Evolutionary conservation across 371 early-diverging fungal genomes (phyloP).

Genomic region (Syncephalastrum racemosum): DNA sequence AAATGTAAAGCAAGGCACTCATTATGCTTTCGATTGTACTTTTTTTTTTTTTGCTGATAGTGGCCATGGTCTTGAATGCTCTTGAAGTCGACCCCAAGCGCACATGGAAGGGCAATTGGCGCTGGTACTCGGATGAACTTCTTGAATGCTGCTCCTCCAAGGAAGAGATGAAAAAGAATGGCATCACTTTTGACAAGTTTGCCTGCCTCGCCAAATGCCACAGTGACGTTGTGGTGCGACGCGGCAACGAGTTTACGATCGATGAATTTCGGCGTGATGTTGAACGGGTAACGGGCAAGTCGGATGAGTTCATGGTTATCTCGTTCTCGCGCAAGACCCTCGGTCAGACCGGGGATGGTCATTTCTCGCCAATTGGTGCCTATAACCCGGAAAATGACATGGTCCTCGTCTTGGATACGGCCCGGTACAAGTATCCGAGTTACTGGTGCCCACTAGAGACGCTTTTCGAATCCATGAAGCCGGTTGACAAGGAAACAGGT

Average conservation of each 20-base stretch:
- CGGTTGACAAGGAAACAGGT: conserved; percentile 79
- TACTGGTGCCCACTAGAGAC: conserved; percentile 72
- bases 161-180: conserved; percentile 77
- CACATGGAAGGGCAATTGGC: conserved; percentile 92
- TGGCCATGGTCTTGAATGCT: conserved; percentile 92
- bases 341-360: conserved; percentile 92
- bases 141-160: conserved; percentile 82
- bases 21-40: conserved; percentile 66
- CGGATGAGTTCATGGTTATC: conserved; percentile 84
- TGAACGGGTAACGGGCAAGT: conserved; percentile 59
- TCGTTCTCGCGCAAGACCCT: conserved; percentile 79
- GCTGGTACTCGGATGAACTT: conserved; percentile 82
- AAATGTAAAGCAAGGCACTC: conserved; percentile 19
- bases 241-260: conserved; percentile 61
- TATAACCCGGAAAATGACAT: conserved; percentile 64
- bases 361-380: conserved; percentile 76
- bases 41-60: conserved; percentile 31
- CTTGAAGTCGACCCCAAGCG: conserved; percentile 87
- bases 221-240: conserved; percentile 74
- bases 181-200: conserved; percentile 89
- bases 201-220: conserved; percentile 86
- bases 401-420: conserved; percentile 84
- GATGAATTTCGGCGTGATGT: conserved; percentile 81
- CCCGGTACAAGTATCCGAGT: conserved; percentile 78
- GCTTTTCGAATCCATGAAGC: conserved; percentile 80